These are phyloP conservation scores for Pleurotus pulmonarius DNA, from an alignment of 768 basidiomycete species.

Conservation along the genomic window DNA sequence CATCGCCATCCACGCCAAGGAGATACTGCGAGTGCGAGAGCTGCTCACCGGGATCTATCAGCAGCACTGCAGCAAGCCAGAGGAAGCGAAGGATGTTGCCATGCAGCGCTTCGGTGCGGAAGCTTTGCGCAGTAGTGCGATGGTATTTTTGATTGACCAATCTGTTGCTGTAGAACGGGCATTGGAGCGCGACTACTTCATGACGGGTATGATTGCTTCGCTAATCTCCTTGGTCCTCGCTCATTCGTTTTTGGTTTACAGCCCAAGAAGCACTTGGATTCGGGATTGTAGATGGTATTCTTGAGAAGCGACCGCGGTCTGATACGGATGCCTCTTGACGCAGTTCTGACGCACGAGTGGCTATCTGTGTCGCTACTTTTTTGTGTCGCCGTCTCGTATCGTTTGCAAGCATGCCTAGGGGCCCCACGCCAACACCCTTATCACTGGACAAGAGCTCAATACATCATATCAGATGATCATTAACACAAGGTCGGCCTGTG, in stretches of 20 bases:
- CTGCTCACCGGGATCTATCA: constrained; percentile 87
- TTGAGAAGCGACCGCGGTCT: constrained; percentile 68
- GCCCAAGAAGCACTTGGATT: constrained; percentile 88
- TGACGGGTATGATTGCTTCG: constrained; percentile 63
- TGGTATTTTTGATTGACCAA: constrained; percentile 13
- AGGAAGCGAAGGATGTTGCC: constrained; percentile 62
- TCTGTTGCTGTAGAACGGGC: constrained; percentile 59
- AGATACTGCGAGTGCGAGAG: constrained; percentile 87
- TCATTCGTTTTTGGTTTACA: constrained; percentile 22
- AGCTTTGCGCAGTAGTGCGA: constrained; percentile 11
- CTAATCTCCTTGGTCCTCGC: constrained; percentile 5
- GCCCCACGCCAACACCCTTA: no score
- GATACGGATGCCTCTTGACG: constrained; percentile 25
- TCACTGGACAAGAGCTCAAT: no score
- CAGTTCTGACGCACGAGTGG: no score
- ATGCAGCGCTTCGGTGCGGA: constrained; percentile 73
- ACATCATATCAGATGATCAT: no score
- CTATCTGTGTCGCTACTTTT: no score
- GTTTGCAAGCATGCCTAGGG: no score
- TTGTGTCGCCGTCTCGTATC: background rate
- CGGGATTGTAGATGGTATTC: constrained; percentile 90
- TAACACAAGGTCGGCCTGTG: no score
- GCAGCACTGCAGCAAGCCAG: constrained; percentile 69
- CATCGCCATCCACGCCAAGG: constrained; percentile 96
- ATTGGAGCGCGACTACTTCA: constrained; percentile 92